Conservation (phyloP, 2,329 filamentous ascomycete species). For the Graphilbum ipis-grandicollis region DNA sequence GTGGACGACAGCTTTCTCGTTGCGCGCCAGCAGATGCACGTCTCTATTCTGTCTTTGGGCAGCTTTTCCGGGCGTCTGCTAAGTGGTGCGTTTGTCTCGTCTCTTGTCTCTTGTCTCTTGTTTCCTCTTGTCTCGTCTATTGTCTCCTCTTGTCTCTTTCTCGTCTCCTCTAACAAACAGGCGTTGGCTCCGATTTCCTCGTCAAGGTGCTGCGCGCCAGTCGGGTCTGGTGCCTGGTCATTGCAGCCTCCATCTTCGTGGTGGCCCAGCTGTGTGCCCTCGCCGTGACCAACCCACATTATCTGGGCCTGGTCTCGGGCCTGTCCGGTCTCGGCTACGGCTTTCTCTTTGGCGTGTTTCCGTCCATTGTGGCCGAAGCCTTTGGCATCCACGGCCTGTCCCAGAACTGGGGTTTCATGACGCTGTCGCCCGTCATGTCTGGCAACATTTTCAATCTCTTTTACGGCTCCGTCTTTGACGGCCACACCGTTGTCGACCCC, state of each 20-base stretch:
- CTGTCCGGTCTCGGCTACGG: conserved; percentile 83
- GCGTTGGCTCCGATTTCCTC: conserved; percentile 80
- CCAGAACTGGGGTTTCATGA: conserved; percentile 96
- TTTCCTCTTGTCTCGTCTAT: neutral
- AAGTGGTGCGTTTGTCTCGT: conserved; percentile 39
- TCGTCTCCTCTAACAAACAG: conserved; percentile 18
- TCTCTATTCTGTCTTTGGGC: conserved; percentile 79
- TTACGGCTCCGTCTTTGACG: conserved; percentile 73
- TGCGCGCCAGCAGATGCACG: conserved; percentile 73
- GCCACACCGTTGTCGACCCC: conserved; percentile 51
- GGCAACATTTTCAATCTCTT: conserved; percentile 88
- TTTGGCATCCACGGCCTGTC: conserved; percentile 82
- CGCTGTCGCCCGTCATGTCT: conserved; percentile 67
- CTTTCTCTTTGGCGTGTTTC: conserved; percentile 85
- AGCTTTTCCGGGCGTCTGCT: conserved; percentile 70
- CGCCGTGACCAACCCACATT: conserved; percentile 57
- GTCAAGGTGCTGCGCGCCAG: conserved; percentile 66
- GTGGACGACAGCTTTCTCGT: conserved; percentile 60
- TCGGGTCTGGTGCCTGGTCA: conserved; percentile 78
- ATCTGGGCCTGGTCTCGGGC: conserved; percentile 61
- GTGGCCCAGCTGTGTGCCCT: conserved; percentile 63
- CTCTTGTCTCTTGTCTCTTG: neutral
- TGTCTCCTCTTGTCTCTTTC: neutral
- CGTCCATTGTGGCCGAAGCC: conserved; percentile 72
- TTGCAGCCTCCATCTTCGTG: conserved; percentile 62